Base-by-base conservation (phyloP, 441 rosid species). In the Croton laevigatus region DNA sequence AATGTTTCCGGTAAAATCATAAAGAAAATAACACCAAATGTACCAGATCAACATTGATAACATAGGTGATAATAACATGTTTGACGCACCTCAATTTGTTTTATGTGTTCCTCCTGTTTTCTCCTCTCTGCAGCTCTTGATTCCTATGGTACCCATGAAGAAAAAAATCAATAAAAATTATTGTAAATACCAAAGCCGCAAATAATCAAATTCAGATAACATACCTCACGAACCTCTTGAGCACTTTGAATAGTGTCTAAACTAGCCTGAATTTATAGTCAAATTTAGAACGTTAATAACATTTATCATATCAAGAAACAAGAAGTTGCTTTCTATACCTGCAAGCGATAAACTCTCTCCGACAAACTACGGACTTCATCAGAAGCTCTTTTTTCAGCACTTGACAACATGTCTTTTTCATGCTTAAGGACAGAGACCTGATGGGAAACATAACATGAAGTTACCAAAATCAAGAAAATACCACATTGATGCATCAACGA, bases 201-300 rank as follows among this genome's bases (percentile, higher is more conserved):
- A 5, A 40, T 40, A 27, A 27, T 27, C 32, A 27, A 68, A 51
- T 52, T 63, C 36, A 42, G 69, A 71, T 65, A 63, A 62, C 68
- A 67, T 76, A 96, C 99, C 98, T 88, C 93, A 44, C 93, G 97
- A 77, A 88, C 94, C 84, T 88, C 98, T 73, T 90, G 93, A 7
- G 91, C 80, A 76, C 98, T 87, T 71, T 93, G 97, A 68, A 93
- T 78, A 54, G 97, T 90, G 70, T 87, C 98, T 83, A 95, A 83
- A 74, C 86, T 93, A 81, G 97, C 97, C 96, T 95, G 89, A 77
- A 83, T 1, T 11, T 19, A 61, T 20, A 65, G 8, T 51, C 16
- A 12, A 62, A 74, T 69, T 81, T 67, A 80, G 75, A 32, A 74
- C 54, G 70, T 38, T 7, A 27, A 44, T 57, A 53, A 32, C 37